A percentile compares a stretch with the other conserved stretches of the same genome.
Conservation (phyloP, 495 filamentous ascomycete genomes). For the Glonium stellatum region DNA sequence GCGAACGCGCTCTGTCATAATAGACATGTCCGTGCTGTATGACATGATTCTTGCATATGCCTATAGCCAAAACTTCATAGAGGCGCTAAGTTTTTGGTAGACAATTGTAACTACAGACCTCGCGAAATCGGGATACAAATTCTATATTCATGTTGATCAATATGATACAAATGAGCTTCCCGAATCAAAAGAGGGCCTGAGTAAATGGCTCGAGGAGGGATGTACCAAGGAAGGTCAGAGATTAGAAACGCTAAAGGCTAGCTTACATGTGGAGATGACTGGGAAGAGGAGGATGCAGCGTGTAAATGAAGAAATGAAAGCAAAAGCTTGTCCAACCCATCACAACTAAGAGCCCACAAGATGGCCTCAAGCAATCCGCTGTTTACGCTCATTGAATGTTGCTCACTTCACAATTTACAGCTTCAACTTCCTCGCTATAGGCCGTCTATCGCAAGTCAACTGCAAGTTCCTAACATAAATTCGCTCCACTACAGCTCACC, state of each 20-base stretch:
- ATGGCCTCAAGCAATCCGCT: not conserved
- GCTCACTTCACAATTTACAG: not conserved
- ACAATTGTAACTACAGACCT: slow-evolving; percentile 39
- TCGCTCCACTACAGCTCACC: not conserved
- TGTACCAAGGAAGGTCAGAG: slow-evolving; percentile 50
- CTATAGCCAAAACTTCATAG: slow-evolving; percentile 17
- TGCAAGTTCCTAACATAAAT: not conserved
- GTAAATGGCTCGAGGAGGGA: slow-evolving; percentile 47
- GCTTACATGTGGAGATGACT: not conserved
- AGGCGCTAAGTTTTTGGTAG: slow-evolving; percentile 48
- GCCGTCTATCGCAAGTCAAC: not conserved
- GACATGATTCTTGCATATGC: slow-evolving; percentile 53
- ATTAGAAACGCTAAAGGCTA: slow-evolving; percentile 33
- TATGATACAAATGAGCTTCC: slow-evolving; percentile 44
- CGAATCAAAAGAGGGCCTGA: slow-evolving; percentile 39
- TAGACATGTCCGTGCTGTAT: slow-evolving; percentile 49
- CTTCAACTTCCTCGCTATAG: not conserved
- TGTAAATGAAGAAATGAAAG: not conserved
- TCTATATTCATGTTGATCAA: slow-evolving; percentile 47
- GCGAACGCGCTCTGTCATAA: slow-evolving; percentile 47
- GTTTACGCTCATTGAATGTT: not conserved
- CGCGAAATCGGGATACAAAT: slow-evolving; percentile 35
- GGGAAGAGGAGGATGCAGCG: not conserved
- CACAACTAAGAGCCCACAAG: no score
- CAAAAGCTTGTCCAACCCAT: no score